These are phyloP conservation scores for Rhodotorula graminis DNA, from an alignment of 768 basidiomycete genomes.

Conservation along the genomic window DNA sequence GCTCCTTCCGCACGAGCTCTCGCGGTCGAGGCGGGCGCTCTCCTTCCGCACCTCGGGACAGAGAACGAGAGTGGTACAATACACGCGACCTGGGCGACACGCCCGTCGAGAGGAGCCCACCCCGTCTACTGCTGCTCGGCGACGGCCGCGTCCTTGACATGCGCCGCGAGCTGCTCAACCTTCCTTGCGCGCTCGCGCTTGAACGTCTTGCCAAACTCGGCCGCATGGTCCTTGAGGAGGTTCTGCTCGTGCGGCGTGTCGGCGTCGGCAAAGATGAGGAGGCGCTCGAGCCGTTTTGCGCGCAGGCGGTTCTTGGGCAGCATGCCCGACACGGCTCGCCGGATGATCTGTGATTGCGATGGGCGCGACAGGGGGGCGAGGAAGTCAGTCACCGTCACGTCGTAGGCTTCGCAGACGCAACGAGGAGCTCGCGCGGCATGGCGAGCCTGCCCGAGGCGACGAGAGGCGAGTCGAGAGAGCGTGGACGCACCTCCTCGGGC, in stretches of 20 bases:
- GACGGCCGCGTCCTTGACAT: not conserved
- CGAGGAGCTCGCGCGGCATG: not conserved
- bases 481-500: conserved; percentile 69
- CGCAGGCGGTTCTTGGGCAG: conserved; percentile 95
- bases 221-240: conserved; percentile 66
- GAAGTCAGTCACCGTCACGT: no score
- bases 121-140: not conserved
- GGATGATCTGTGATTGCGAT: no score
- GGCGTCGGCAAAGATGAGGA: conserved; percentile 78
- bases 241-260: conserved; percentile 66
- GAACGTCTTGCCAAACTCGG: conserved; percentile 29
- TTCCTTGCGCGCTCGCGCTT: conserved; percentile 7
- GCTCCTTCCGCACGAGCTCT: no score
- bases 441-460: not conserved
- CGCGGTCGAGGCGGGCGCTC: no score
- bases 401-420: not conserved
- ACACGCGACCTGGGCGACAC: not conserved
- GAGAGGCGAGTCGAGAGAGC: not conserved
- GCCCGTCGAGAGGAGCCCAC: not conserved
- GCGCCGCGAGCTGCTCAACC: conserved; percentile 4
- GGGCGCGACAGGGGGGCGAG: no score
- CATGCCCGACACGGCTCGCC: conserved; percentile 95
- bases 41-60: not conserved
- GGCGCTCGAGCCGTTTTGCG: conserved; percentile 75
- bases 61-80: not conserved